Evolutionary conservation across 2,329 filamentous ascomycete species (phyloP).

Genomic region (Cladosporium sp.): DNA sequence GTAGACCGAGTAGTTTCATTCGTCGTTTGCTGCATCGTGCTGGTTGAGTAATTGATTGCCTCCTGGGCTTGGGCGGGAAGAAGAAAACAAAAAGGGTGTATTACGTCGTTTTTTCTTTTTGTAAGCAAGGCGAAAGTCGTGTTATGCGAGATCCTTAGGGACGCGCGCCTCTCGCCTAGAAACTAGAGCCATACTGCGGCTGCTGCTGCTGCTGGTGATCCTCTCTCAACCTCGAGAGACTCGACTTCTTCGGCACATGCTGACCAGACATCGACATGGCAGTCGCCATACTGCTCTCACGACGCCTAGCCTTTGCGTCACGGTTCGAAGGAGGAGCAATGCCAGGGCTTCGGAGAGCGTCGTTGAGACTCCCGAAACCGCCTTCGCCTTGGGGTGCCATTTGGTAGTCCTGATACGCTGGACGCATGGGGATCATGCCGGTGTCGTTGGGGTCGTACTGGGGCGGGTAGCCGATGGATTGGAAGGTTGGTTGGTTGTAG

Average conservation of each 20-base stretch:
- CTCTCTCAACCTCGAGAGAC: constrained; percentile 30
- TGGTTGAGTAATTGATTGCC: no score
- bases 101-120: no score
- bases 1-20: no score
- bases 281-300: constrained; percentile 28
- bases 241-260: constrained; percentile 31
- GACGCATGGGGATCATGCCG: constrained; percentile 30
- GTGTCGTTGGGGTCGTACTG: constrained; percentile 23
- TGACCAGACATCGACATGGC: constrained; percentile 15
- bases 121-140: no score
- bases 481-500: constrained; percentile 51
- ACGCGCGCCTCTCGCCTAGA: no score
- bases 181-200: constrained; percentile 7
- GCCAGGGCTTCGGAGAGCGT: constrained; percentile 26
- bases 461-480: constrained; percentile 11
- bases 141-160: no score
- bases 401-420: constrained; percentile 26
- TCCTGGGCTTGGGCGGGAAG: no score
- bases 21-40: no score
- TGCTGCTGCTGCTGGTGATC: constrained; percentile 16
- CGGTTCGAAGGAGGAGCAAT: constrained; percentile 16
- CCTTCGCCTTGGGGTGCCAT: constrained; percentile 31
- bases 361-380: constrained; percentile 31
- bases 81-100: no score
- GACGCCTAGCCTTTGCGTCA: constrained; percentile 23